A percentile compares a stretch with the other conserved stretches of the same genome.
These are phyloP conservation scores for Hypoxylon sp. DNA, from an alignment of 2,329 filamentous ascomycete species.

Conservation along the genomic window DNA sequence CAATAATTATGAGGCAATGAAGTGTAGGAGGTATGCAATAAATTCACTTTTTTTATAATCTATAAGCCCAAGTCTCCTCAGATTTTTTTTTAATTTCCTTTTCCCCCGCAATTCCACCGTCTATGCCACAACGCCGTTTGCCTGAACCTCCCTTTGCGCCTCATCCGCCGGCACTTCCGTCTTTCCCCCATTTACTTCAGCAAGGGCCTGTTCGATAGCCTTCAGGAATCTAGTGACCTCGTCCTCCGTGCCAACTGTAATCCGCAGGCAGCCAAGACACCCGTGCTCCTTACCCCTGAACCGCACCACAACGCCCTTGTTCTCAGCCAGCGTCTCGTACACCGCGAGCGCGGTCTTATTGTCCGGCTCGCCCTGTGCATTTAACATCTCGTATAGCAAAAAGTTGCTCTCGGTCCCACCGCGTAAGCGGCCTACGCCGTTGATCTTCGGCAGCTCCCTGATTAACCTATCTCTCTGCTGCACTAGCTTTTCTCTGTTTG, in stretches of 20 bases:
- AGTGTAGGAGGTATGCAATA: background rate
- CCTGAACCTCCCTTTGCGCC: constrained; percentile 56
- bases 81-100: background rate
- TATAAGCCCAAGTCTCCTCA: constrained; percentile 7
- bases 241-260: constrained; percentile 90
- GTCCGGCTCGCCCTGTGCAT: constrained; percentile 79
- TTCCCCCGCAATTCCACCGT: constrained; percentile 7
- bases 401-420: constrained; percentile 91
- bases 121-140: constrained; percentile 58
- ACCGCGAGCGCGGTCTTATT: constrained; percentile 83
- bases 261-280: constrained; percentile 88
- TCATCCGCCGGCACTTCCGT: constrained; percentile 51
- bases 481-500: constrained; percentile 78
- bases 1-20: background rate
- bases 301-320: constrained; percentile 89
- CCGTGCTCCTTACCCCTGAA: constrained; percentile 95
- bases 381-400: constrained; percentile 88
- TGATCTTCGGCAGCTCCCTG: constrained; percentile 78
- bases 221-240: constrained; percentile 86
- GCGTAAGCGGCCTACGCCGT: constrained; percentile 83
- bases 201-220: constrained; percentile 71
- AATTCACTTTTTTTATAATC: background rate
- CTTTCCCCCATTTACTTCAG: constrained; percentile 60
- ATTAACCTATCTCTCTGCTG: constrained; percentile 84
- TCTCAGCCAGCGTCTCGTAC: constrained; percentile 88